phyloP scores from a whole-genome alignment of 148 eudicot genomes.

The Rhododendron ferrugineum region DNA sequence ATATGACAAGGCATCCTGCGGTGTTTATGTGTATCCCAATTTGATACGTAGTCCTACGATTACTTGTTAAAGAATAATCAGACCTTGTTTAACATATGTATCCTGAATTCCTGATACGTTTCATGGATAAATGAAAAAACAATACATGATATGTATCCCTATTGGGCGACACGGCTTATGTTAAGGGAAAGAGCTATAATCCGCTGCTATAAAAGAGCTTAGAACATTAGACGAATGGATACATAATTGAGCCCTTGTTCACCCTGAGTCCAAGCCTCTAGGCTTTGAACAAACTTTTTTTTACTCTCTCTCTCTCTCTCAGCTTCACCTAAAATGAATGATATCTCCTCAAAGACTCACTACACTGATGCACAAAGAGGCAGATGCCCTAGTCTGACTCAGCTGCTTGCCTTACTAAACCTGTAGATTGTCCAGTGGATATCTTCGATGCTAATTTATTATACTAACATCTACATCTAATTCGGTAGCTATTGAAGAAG shows the following conservation, averaged over 20 bases:
- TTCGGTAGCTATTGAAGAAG: conserved; percentile 79
- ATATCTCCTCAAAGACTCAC: not conserved
- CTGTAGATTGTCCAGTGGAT: not conserved
- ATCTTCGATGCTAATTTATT: conserved; percentile 23
- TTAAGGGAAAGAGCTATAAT: not conserved
- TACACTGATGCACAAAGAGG: not conserved
- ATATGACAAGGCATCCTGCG: not conserved
- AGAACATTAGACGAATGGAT: not conserved
- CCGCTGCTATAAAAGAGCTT: not conserved
- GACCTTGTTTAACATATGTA: not conserved
- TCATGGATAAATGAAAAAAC: not conserved
- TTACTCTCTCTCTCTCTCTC: not conserved
- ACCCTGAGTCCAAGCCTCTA: too few species aligned
- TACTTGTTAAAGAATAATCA: not conserved
- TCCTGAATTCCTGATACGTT: not conserved
- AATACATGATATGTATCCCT: not conserved
- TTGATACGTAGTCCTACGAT: not conserved
- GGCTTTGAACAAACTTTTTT: too few species aligned
- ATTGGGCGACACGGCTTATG: not conserved
- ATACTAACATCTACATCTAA: conserved; percentile 34
- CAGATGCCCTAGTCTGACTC: not conserved
- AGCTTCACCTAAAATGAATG: not conserved
- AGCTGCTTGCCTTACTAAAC: not conserved
- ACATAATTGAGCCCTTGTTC: not conserved
- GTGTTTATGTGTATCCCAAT: not conserved